phyloP scores from a whole-genome alignment of 2,329 filamentous ascomycete species.

The Colletotrichum sp. region DNA sequence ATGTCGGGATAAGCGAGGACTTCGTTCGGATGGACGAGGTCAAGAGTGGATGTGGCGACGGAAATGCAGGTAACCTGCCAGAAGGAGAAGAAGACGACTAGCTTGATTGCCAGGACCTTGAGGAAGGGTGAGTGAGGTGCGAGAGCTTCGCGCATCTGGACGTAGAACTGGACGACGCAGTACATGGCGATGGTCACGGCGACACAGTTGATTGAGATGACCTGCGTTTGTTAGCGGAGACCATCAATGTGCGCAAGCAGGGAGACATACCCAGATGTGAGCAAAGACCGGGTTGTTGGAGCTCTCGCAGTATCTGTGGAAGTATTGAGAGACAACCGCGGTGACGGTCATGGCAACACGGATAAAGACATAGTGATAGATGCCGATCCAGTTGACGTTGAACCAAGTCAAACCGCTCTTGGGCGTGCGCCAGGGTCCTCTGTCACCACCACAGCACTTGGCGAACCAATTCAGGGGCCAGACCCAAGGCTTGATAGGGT shows the following conservation, averaged over 20 bases:
- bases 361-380: slow-evolving; percentile 88
- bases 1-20: slow-evolving; percentile 76
- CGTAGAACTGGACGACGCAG: slow-evolving; percentile 86
- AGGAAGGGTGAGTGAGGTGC: slow-evolving; percentile 74
- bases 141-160: slow-evolving; percentile 74
- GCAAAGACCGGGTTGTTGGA: slow-evolving; percentile 79
- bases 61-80: slow-evolving; percentile 72
- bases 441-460: slow-evolving; percentile 71
- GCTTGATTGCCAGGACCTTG: slow-evolving; percentile 86
- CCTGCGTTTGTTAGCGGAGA: slow-evolving; percentile 40
- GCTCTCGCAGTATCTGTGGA: slow-evolving; percentile 76
- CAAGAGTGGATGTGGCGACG: slow-evolving; percentile 60
- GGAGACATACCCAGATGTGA: slow-evolving; percentile 75
- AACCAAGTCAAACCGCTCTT: slow-evolving; percentile 88
- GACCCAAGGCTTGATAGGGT: slow-evolving; percentile 74
- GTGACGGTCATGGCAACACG: slow-evolving; percentile 81
- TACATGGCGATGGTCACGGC: slow-evolving; percentile 88
- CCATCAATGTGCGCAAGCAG: not conserved
- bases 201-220: slow-evolving; percentile 70
- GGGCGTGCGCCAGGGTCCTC: slow-evolving; percentile 75
- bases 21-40: slow-evolving; percentile 65
- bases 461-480: slow-evolving; percentile 74
- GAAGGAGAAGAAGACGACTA: slow-evolving; percentile 90
- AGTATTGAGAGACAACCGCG: slow-evolving; percentile 74
- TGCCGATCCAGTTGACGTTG: slow-evolving; percentile 81